Percentiles rank a stretch among this genome's conserved stretches.
Evolutionary conservation across 1,284 basidiomycete genomes (phyloP).

Genomic region (Apiotrichum domesticum): DNA sequence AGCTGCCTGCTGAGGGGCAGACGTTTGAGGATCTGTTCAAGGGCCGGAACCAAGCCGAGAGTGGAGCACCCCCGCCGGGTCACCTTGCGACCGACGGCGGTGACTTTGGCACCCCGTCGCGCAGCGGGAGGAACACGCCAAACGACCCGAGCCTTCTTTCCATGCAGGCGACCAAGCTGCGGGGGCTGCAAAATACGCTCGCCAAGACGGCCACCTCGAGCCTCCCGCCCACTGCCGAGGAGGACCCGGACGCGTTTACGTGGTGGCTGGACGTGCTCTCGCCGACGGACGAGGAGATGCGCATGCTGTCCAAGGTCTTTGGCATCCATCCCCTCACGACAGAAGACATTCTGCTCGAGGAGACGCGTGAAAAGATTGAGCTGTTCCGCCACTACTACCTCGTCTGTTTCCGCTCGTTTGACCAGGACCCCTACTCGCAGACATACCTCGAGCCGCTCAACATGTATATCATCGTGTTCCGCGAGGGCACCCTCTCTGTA

Average conservation of each 20-base stretch:
- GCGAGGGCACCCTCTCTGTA: conserved; percentile 92
- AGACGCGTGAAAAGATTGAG: conserved; percentile 99
- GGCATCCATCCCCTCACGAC: conserved; percentile 96
- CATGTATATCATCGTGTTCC: conserved; percentile 99
- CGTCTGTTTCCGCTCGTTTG: conserved; percentile 98
- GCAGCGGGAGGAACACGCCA: conserved; percentile 10
- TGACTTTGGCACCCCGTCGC: conserved; percentile 1
- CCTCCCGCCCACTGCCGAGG: conserved; percentile 11
- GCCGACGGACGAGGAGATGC: conserved; percentile 98
- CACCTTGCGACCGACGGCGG: not conserved
- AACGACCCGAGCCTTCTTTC: conserved; percentile 14
- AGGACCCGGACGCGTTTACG: conserved; percentile 62
- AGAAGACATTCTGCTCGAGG: conserved; percentile 99
- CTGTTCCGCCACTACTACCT: conserved; percentile 98
- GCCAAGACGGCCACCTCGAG: not conserved
- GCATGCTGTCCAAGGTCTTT: conserved; percentile 90
- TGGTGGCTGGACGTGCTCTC: conserved; percentile 98
- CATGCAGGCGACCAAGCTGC: conserved; percentile 1
- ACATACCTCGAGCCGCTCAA: conserved; percentile 97
- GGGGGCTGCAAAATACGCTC: conserved; percentile 2
- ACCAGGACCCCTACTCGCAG: conserved; percentile 96
- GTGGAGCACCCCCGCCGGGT: not conserved
- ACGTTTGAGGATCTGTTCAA: conserved; percentile 84
- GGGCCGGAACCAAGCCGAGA: conserved; percentile 20
- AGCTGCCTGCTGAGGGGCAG: conserved; percentile 90